phyloP scores from a whole-genome alignment of 345 rosid genomes.

The Lumnitzera racemosa region DNA sequence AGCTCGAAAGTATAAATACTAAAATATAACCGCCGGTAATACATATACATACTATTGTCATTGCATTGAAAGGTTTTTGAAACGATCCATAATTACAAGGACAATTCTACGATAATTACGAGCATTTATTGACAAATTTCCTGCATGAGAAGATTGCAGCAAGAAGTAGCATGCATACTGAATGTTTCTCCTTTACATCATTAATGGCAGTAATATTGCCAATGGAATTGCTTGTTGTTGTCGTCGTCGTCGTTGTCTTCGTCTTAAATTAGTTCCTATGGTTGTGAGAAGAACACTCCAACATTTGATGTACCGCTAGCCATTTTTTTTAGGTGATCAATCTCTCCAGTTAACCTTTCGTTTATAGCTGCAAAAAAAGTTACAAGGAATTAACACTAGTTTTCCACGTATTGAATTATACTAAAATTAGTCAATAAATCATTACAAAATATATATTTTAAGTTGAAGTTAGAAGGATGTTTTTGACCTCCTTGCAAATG shows the following conservation, averaged over 20 bases:
- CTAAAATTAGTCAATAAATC: background rate
- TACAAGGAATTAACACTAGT: background rate
- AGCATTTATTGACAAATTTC: too few species aligned
- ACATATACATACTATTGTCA: too few species aligned
- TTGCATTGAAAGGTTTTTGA: too few species aligned
- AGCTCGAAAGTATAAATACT: too few species aligned
- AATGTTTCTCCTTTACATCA: background rate
- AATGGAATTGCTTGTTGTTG: constrained; percentile 21
- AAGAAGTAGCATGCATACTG: too few species aligned
- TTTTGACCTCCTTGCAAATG: constrained; percentile 42
- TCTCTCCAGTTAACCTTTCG: constrained; percentile 85
- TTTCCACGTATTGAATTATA: background rate
- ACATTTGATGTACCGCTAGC: constrained; percentile 70
- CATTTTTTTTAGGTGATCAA: constrained; percentile 74
- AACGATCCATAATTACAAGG: too few species aligned
- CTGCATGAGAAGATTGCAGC: too few species aligned
- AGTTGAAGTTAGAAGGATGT: background rate
- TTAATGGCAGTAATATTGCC: constrained; percentile 7
- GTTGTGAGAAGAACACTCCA: constrained; percentile 51
- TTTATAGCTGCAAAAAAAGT: constrained; percentile 53
- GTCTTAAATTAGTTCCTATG: constrained; percentile 44
- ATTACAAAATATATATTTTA: background rate
- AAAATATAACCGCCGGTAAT: too few species aligned
- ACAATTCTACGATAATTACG: too few species aligned
- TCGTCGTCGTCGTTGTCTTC: constrained; percentile 7